Base-by-base conservation (phyloP, 805 yeast species). In the Candida adriatica region DNA sequence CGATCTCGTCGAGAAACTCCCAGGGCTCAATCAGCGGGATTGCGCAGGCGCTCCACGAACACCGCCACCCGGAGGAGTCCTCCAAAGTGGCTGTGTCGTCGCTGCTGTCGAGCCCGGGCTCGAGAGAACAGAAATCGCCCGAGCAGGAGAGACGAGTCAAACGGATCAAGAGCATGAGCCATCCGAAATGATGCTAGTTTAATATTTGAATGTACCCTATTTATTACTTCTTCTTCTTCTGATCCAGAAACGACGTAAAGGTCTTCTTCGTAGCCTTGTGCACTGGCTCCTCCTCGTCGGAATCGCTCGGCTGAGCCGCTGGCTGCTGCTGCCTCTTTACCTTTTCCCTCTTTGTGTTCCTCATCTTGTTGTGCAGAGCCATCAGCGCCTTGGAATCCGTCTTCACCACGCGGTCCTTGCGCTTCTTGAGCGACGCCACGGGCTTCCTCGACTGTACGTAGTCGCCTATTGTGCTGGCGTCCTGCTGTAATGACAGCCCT, bases 391-490 rank as follows among this genome's bases (percentile, higher is more conserved):
- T 46, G 3, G 52, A 46, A 18, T 46, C 46, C 7, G 31, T 23
- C 14, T 31, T 25, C 10, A 10, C 23, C 8, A 34, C 23, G 1
- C 33, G 28, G 30, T 33, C 37, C 23, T 42, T 46, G 30, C 37
- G 40, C 8, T 37, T 39, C 18, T 33, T 36, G 10, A 45, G 24
- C 1, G 50, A 38, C 1, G 38, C 24, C 9, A 47, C 25, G 0
- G 48, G 38, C 29, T 46, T 46, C 3, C 48, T 51, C 4, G 51
- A 43, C 13, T 37, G 28, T 11, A 49, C 33, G 30, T 49, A 51
- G 21, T 51, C 56, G 4, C 51, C 53, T 5, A 51, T 49, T 2
- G 52, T 45, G 30, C 38, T 41, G n/a, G 41, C 41, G 7, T 38
- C 38, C 6, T 28, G 18, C 2, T 13, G 24, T 8, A 45, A 23